Percentiles rank a stretch among this genome's conserved stretches.
Evolutionary conservation across 495 filamentous ascomycete species (phyloP).

Genomic region (Parathielavia hyrcaniae): DNA sequence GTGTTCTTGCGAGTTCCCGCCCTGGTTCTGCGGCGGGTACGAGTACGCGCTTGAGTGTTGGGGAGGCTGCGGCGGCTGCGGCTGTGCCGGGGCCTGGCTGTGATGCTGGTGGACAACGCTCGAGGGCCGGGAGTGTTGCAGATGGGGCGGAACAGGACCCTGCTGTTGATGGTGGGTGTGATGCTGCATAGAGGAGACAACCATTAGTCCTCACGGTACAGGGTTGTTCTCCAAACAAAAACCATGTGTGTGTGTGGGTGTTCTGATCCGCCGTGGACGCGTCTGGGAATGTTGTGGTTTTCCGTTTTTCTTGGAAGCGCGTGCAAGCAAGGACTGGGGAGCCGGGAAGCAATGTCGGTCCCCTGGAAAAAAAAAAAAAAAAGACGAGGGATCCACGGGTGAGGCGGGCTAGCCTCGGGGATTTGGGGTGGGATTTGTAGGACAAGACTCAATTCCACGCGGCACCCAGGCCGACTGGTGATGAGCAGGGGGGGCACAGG

Average conservation of each 20-base stretch:
- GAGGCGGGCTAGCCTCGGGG: conserved; percentile 40
- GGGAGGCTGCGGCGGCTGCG: conserved; percentile 40
- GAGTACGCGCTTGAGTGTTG: conserved; percentile 54
- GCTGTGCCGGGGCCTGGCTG: conserved; percentile 41
- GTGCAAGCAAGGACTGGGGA: conserved; percentile 39
- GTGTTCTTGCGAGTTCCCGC: conserved; percentile 51
- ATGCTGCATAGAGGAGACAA: conserved; percentile 53
- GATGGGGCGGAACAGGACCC: conserved; percentile 50
- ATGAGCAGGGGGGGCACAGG: conserved; percentile 20
- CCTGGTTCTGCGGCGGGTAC: conserved; percentile 48
- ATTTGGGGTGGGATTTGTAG: conserved; percentile 40
- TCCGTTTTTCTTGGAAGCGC: conserved; percentile 23
- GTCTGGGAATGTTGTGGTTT: conserved; percentile 42
- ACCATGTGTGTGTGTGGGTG: conserved; percentile 25
- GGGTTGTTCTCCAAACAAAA: conserved; percentile 34
- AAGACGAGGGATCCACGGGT: conserved; percentile 41
- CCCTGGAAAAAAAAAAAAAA: conserved; percentile 34
- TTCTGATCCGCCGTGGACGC: conserved; percentile 32
- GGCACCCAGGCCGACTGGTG: conserved; percentile 24
- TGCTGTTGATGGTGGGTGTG: conserved; percentile 55
- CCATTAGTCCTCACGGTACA: conserved; percentile 42
- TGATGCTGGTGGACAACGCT: conserved; percentile 62
- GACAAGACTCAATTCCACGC: conserved; percentile 37
- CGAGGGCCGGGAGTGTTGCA: conserved; percentile 58
- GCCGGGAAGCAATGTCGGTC: conserved; percentile 27